Base-by-base conservation (phyloP, 2,329 filamentous ascomycete species). In the Paradendryphiella salina region DNA sequence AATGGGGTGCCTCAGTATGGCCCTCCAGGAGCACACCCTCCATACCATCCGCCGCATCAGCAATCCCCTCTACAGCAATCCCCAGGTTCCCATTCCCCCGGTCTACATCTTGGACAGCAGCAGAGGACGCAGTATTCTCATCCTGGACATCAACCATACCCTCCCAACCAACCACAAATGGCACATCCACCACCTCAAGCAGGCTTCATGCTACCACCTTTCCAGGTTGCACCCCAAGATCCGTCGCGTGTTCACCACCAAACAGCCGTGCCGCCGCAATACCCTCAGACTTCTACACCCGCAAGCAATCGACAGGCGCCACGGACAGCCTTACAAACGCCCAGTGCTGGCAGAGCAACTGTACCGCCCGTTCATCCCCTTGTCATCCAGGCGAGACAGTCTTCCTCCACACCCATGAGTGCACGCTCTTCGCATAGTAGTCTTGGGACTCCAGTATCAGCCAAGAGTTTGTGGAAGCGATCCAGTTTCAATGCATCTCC, bases 141-240 rank as follows among this genome's bases (percentile, higher is more conserved):
- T 48, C 47, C 66, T 31, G 63, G 58, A 20, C 68, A 64, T 32
- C 64, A 63, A n/a, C 52, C 59, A 10, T 66, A 75, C 49, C 65
- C 68, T 42, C 65, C 62, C 5, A 68, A 43, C 18, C 67, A 63
- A n/a, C 59, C 50, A 20, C 70, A 64, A 18, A 58, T 68, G 45
- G 65, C 65, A 36, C 72, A 72, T 28, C 72, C 72, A 28, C 71
- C 73, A 11, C 70, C 72, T 33, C 75, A 76, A 42, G 70, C 76
- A 40, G 77, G 76, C 13, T 73, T 75, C 51, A 77, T 78, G 73
- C 67, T 79, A 29, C 76, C 76, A 38, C 76, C 77, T 4, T 80
- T 79, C 58, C 75, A 77, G 46, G 74, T 78, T 10, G 66, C 70
- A n/a, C 71, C 73, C 7, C 76, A 79, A 52, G 75, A 76, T 40